Conservation (phyloP, 768 basidiomycete genomes). For the Baorangia bicolor region DNA sequence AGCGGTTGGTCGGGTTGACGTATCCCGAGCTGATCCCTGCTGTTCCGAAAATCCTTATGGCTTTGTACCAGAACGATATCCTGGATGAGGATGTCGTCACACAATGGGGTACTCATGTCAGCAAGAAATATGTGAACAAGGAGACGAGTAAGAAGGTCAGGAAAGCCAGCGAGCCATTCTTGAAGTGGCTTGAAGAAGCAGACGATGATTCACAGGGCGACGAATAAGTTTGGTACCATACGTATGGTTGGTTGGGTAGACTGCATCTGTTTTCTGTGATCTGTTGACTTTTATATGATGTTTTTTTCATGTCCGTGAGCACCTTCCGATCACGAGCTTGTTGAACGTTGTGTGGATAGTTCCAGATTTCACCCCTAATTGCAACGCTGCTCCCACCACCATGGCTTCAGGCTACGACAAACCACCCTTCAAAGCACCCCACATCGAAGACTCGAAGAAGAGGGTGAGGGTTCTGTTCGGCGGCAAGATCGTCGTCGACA, state of each 20-base stretch:
- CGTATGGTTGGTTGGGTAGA: background rate
- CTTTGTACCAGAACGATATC: slow-evolving; percentile 87
- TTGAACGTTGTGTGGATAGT: background rate
- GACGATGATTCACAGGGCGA: slow-evolving; percentile 58
- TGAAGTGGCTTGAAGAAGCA: slow-evolving; percentile 93
- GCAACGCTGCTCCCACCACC: background rate
- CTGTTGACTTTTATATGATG: slow-evolving; percentile 9
- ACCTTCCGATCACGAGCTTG: background rate
- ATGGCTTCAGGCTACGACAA: slow-evolving; percentile 20
- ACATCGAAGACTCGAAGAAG: slow-evolving; percentile 48
- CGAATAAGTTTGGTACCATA: slow-evolving; percentile 13
- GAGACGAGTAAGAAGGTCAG: slow-evolving; percentile 94
- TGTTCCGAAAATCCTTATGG: slow-evolving; percentile 93
- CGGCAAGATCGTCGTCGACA: slow-evolving; percentile 54
- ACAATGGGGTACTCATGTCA: slow-evolving; percentile 95
- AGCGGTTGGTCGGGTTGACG: slow-evolving; percentile 76
- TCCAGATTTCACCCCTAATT: background rate
- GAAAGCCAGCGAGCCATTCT: slow-evolving; percentile 92
- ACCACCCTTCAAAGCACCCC: slow-evolving; percentile 40
- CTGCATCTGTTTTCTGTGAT: slow-evolving; percentile 10
- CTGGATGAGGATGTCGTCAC: slow-evolving; percentile 88
- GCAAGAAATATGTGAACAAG: slow-evolving; percentile 95
- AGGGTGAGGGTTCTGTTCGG: slow-evolving; percentile 55
- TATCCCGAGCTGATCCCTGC: slow-evolving; percentile 67
- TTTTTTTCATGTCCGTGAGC: background rate